Base-by-base conservation (phyloP, 441 rosid species). In the Aleurites moluccanus region DNA sequence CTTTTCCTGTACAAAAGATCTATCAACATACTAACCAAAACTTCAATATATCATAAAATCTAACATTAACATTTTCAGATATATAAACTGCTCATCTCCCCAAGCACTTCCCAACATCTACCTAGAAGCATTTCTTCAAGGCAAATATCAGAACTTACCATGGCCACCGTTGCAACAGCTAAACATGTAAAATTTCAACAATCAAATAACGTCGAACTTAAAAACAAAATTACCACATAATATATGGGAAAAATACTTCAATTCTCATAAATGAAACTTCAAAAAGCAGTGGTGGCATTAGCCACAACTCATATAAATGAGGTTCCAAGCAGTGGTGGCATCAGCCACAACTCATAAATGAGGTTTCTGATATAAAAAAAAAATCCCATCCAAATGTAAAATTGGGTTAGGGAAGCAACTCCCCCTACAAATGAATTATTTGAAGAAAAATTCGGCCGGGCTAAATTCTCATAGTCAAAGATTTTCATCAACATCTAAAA, bases 401-500 rank as follows among this genome's bases (percentile, higher is more conserved):
- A 71, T 69, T 40, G 13, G 18, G 86, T 83, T 72, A 14, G 25
- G 80, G 84, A 82, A 56, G 73, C 1, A 66, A 73, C 72, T 77
- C 80, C 76, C 81, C 40, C 73, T 53, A 30, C 62, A 78, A 74
- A 73, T 77, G 77, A 66, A 74, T 82, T 80, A 80, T 78, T 82
- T 45, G 38, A 70, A 63, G 53, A 28, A 73, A 80, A 75, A 57
- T 64, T 70, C 27, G 66, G 75, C n/a, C 61, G 56, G 62, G 69
- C 75, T 52, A 57, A 52, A 61, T 77, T 73, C 70, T 66, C 77
- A 38, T 55, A 52, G 73, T 72, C 75, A 3, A 28, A 53, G 77
- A 68, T 80, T 80, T 78, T 83, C 83, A 77, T 84, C 88, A 73
- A 64, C 77, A 75, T 84, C 83, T 75, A 67, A 72, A 62, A 25